phyloP scores from a whole-genome alignment of 805 yeast genomes.

The Kodamaea hsintzibuensis region DNA sequence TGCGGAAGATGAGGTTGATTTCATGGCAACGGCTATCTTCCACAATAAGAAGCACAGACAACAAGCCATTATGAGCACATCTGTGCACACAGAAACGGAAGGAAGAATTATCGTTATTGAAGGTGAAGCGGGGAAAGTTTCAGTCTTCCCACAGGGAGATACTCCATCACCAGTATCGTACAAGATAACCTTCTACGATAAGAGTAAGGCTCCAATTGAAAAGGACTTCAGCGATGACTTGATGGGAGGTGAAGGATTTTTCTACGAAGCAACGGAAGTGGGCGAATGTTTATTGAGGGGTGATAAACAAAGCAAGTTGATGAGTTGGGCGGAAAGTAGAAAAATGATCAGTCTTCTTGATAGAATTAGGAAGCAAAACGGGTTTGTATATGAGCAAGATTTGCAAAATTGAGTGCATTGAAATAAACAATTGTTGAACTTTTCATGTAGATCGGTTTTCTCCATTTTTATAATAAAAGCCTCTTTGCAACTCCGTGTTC shows the following conservation, averaged over 20 bases:
- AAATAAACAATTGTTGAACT: background rate
- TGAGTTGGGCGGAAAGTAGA: constrained; percentile 49
- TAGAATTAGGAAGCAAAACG: constrained; percentile 42
- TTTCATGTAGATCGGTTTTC: background rate
- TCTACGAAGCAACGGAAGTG: constrained; percentile 56
- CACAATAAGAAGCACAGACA: constrained; percentile 42
- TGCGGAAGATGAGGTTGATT: constrained; percentile 42
- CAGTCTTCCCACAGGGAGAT: constrained; percentile 12
- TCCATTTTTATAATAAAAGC: background rate
- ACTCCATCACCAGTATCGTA: constrained; percentile 16
- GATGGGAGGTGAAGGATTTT: constrained; percentile 48
- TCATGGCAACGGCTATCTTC: constrained; percentile 36
- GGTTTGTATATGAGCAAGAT: constrained; percentile 46
- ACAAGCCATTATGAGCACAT: constrained; percentile 36
- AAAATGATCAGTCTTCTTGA: constrained; percentile 53
- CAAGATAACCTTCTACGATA: constrained; percentile 23
- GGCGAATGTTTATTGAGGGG: constrained; percentile 47
- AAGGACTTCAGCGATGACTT: constrained; percentile 22
- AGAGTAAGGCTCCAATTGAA: constrained; percentile 7
- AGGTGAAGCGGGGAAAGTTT: constrained; percentile 13
- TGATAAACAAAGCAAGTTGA: constrained; percentile 31
- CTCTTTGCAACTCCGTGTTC: background rate
- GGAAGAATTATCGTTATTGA: constrained; percentile 11
- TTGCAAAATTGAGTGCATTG: background rate
- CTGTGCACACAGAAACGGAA: constrained; percentile 12